Percentiles rank a stretch among this genome's conserved stretches.
Evolutionary conservation across 176 grass and related monocot species (phyloP).

Genomic region (Phoenix roebelenii): DNA sequence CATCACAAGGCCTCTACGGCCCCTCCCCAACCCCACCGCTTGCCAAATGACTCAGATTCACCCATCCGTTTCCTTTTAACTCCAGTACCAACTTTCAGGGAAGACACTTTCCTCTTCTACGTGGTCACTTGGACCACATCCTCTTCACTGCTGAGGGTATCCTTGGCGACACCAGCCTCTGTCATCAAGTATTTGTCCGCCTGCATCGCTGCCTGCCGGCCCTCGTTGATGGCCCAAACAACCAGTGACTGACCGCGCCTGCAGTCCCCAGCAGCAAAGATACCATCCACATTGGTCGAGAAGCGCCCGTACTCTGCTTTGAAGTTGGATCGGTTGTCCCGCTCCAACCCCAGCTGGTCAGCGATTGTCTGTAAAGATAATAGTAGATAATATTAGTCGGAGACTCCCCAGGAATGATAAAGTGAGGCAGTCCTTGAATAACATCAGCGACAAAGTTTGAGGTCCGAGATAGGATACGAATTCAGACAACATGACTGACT

Average conservation of each 20-base stretch:
- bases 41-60: too few species aligned
- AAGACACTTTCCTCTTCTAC: slow-evolving; percentile 12
- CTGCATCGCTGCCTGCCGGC: slow-evolving; percentile 61
- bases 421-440: too few species aligned
- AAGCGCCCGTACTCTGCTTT: slow-evolving; percentile 85
- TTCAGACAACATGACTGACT: too few species aligned
- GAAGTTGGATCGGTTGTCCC: slow-evolving; percentile 82
- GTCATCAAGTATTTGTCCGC: slow-evolving; percentile 65
- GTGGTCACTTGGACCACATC: slow-evolving; percentile 52
- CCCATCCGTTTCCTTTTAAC: too few species aligned
- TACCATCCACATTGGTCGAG: slow-evolving; percentile 68
- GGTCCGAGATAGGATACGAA: too few species aligned
- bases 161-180: slow-evolving; percentile 9
- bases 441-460: too few species aligned
- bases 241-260: slow-evolving; percentile 91
- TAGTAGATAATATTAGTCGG: too few species aligned
- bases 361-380: slow-evolving; percentile 50
- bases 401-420: too few species aligned
- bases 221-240: slow-evolving; percentile 97
- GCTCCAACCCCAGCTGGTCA: slow-evolving; percentile 63
- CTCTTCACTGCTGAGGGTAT: slow-evolving; percentile 15
- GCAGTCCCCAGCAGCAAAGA: slow-evolving; percentile 92
- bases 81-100: too few species aligned
- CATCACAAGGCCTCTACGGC: too few species aligned
- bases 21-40: too few species aligned